phyloP scores from a whole-genome alignment of 768 basidiomycete genomes.

The Clitopilus hobsonii region DNA sequence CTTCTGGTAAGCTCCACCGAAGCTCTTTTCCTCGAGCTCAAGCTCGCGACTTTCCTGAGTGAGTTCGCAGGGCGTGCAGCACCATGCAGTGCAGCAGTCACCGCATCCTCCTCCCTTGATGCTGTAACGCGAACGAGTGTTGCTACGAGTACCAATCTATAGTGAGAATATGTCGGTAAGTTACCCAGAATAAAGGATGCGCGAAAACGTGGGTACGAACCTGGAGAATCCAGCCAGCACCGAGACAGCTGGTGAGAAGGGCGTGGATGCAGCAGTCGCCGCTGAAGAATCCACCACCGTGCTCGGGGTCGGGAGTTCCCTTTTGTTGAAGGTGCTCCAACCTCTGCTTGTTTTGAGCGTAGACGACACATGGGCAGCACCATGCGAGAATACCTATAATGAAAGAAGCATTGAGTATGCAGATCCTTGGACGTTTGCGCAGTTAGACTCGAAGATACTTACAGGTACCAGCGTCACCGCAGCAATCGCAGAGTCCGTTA shows the following conservation, averaged over 20 bases:
- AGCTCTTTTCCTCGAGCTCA: constrained; percentile 33
- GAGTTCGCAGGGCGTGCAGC: constrained; percentile 36
- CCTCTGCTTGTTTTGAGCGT: constrained; percentile 30
- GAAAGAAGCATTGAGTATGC: neutral
- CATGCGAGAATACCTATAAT: constrained; percentile 22
- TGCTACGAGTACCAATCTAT: constrained; percentile 19
- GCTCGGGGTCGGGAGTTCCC: constrained; percentile 29
- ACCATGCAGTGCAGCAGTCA: constrained; percentile 28
- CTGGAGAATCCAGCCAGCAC: constrained; percentile 27
- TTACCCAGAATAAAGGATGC: neutral
- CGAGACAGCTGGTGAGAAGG: constrained; percentile 13
- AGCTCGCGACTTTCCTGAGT: constrained; percentile 38
- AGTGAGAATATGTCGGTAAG: neutral
- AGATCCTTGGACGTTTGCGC: neutral
- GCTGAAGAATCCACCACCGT: constrained; percentile 22
- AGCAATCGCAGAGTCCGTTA: constrained; percentile 18
- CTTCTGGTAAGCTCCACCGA: constrained; percentile 7
- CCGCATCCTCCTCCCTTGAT: constrained; percentile 28
- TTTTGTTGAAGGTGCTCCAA: constrained; percentile 23
- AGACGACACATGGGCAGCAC: constrained; percentile 34
- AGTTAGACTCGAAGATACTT: constrained; percentile 3
- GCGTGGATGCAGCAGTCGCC: constrained; percentile 25
- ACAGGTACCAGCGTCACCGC: constrained; percentile 18
- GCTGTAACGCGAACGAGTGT: constrained; percentile 28
- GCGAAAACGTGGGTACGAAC: constrained; percentile 13